Evolutionary conservation across 2,329 filamentous ascomycete genomes (phyloP).

Genomic region (Xylariaceae sp.): DNA sequence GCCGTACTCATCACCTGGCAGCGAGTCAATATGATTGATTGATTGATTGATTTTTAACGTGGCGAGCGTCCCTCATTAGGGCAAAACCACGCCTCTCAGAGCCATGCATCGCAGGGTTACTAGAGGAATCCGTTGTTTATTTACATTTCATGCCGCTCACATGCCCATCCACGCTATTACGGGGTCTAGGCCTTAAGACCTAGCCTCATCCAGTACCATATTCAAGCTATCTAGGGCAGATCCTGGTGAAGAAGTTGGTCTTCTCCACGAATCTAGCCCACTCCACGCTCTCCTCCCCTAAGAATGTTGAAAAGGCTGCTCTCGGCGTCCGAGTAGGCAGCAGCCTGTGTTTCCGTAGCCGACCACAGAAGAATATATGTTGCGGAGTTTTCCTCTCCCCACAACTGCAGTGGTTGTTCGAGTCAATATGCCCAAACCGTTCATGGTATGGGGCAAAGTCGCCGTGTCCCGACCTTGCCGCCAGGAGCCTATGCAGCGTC

Average conservation of each 20-base stretch:
- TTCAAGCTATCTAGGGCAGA: neutral
- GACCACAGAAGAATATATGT: neutral
- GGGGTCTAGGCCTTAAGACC: neutral
- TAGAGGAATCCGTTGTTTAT: too few relatives aligned
- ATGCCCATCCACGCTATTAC: too few relatives aligned
- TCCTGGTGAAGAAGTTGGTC: neutral
- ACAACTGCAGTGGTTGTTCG: neutral
- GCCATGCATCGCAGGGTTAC: too few relatives aligned
- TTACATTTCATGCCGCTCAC: too few relatives aligned
- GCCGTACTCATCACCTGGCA: too few relatives aligned
- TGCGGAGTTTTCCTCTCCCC: neutral
- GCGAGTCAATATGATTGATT: too few relatives aligned
- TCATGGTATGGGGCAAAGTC: neutral
- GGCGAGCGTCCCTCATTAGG: too few relatives aligned
- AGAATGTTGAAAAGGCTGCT: neutral
- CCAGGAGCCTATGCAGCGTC: neutral
- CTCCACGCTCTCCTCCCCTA: constrained; percentile 1
- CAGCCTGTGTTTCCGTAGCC: neutral
- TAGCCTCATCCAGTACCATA: neutral
- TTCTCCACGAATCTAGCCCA: neutral
- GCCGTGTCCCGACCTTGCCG: neutral
- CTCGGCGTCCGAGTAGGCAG: constrained; percentile 3
- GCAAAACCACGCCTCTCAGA: too few relatives aligned
- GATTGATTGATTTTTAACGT: too few relatives aligned
- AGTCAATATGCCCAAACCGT: neutral